Evolutionary conservation across 805 yeast genomes (phyloP).

Genomic region (Candida ficus): DNA sequence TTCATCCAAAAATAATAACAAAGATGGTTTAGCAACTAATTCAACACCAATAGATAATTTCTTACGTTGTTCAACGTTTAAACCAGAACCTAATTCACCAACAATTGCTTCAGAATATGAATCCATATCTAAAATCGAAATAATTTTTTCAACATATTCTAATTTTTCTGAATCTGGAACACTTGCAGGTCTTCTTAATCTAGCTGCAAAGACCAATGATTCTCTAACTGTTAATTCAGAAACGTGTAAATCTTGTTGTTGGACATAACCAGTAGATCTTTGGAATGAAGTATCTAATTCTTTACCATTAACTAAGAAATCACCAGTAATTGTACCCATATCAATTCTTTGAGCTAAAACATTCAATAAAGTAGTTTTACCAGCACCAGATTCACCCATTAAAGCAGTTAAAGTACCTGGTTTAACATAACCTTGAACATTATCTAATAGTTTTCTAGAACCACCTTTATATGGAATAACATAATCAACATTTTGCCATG

Average conservation of each 20-base stretch:
- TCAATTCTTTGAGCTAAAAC: slow-evolving; percentile 41
- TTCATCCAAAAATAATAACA: slow-evolving; percentile 53
- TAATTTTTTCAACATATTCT: slow-evolving; percentile 57
- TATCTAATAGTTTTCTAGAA: slow-evolving; percentile 30
- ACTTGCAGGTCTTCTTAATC: slow-evolving; percentile 52
- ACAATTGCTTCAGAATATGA: slow-evolving; percentile 62
- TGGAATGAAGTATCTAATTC: slow-evolving; percentile 52
- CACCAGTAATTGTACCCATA: slow-evolving; percentile 37
- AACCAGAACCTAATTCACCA: slow-evolving; percentile 64
- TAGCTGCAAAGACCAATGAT: slow-evolving; percentile 58
- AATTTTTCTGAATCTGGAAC: slow-evolving; percentile 50
- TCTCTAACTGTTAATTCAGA: slow-evolving; percentile 62
- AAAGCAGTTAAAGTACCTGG: slow-evolving; percentile 52
- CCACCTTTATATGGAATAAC: slow-evolving; percentile 27
- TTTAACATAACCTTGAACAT: slow-evolving; percentile 12
- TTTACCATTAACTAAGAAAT: slow-evolving; percentile 46
- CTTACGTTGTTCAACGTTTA: slow-evolving; percentile 57
- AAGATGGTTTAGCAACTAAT: slow-evolving; percentile 54
- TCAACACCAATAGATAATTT: slow-evolving; percentile 59
- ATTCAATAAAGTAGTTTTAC: slow-evolving; percentile 12
- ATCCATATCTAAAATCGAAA: slow-evolving; percentile 54
- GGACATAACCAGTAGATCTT: slow-evolving; percentile 53
- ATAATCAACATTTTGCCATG: slow-evolving; percentile 30
- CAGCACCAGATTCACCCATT: slow-evolving; percentile 40
- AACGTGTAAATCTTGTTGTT: slow-evolving; percentile 37